Evolutionary conservation across 805 yeast species (phyloP).

Genomic region (Saturnispora sekii): DNA sequence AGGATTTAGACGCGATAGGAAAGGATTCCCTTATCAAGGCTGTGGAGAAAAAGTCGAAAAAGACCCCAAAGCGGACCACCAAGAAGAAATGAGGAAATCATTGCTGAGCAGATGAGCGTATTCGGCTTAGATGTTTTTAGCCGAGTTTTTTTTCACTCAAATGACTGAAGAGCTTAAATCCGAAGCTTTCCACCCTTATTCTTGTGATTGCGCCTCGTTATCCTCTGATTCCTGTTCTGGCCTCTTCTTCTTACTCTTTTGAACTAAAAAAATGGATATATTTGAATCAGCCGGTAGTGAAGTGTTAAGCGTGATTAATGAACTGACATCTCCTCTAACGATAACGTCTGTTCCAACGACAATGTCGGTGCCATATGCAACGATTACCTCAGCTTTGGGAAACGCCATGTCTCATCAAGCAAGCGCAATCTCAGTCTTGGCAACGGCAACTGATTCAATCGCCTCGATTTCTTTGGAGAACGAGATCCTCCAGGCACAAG

Average conservation of each 20-base stretch:
- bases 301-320: neutral
- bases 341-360: conserved; percentile 15
- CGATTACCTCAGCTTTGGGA: conserved; percentile 11
- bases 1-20: conserved; percentile 37
- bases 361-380: conserved; percentile 8
- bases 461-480: conserved; percentile 4
- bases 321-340: neutral
- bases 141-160: too few relatives aligned
- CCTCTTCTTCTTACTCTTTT: neutral
- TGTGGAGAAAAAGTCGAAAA: conserved; percentile 18
- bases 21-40: conserved; percentile 58
- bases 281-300: neutral
- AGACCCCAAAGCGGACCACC: neutral
- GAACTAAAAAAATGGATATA: neutral
- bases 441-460: conserved; percentile 4
- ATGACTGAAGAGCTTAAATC: too few relatives aligned
- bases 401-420: conserved; percentile 4
- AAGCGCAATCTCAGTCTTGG: conserved; percentile 5
- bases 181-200: neutral
- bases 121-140: too few relatives aligned
- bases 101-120: too few relatives aligned
- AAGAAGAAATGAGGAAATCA: too few relatives aligned
- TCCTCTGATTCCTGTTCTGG: neutral
- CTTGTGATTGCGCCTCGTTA: neutral
- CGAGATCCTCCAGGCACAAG: conserved; percentile 15